Percentiles rank a stretch among this genome's conserved stretches.
Conservation (phyloP, 805 yeast genomes). For the Kregervanrija delftensis region DNA sequence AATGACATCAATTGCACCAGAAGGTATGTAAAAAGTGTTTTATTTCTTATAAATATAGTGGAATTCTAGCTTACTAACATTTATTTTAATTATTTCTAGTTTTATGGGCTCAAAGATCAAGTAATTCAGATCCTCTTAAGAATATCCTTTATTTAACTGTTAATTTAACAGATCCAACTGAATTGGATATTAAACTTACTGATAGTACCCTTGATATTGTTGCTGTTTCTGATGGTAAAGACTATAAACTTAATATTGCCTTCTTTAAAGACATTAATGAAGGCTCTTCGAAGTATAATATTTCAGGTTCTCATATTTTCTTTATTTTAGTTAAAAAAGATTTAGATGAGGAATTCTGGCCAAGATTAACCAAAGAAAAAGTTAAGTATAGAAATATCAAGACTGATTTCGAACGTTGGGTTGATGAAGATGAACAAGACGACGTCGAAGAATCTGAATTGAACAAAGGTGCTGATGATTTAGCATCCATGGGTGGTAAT, state of each 20-base stretch:
- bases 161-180: conserved; percentile 60
- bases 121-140: conserved; percentile 60
- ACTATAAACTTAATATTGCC: conserved; percentile 64
- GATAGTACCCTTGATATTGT: conserved; percentile 44
- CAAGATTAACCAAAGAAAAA: conserved; percentile 86
- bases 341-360: conserved; percentile 79
- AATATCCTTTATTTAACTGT: conserved; percentile 74
- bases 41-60: not conserved
- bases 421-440: conserved; percentile 96
- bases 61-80: conserved; percentile 2
- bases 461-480: conserved; percentile 12
- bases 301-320: conserved; percentile 57
- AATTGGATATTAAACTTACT: conserved; percentile 57
- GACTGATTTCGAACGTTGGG: conserved; percentile 97
- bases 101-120: conserved; percentile 96
- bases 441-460: conserved; percentile 43
- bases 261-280: conserved; percentile 72
- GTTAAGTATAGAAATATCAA: conserved; percentile 71
- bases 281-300: conserved; percentile 49
- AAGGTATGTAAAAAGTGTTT: conserved; percentile 21
- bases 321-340: conserved; percentile 67
- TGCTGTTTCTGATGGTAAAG: conserved; percentile 40
- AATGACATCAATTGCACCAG: conserved; percentile 25
- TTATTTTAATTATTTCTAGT: conserved; percentile 31
- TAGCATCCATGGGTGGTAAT: conserved; percentile 2